Evolutionary conservation across 2,329 filamentous ascomycete genomes (phyloP), one percentile per base, ranked within the genome.

Genomic region (Talaromyces sp.): DNA sequence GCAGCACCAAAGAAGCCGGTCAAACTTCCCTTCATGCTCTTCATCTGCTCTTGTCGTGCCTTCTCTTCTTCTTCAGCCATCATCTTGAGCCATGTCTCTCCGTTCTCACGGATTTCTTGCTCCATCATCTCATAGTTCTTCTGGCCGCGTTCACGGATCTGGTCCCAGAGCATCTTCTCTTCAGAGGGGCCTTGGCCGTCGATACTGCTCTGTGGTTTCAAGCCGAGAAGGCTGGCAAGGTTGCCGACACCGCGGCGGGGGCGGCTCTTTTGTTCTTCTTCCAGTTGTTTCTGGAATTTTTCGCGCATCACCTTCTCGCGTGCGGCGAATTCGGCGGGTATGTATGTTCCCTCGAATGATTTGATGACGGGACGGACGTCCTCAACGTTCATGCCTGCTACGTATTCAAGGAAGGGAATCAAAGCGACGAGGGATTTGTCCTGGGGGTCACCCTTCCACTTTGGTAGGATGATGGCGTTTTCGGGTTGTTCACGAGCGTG

Each of bases 361-460:
- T 91, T 92, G 75, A 97, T 80, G 3, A 95, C 89, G 72, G 90
- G 88, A 70, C 95, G 91, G 14, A 96, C 91, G 73, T 99, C 95
- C 61, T 88, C 84, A 71, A 92, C 91, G 69, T 93, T 90, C 91
- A 98, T 97, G 22, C 93, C 95, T 70, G 93, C 92, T 69, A 99
- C 87, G 79, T 97, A 98, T 81, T 99, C 95, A 68, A 99, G 88
- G 87, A 99, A 97, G 13, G 95, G 95, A 66, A 99, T 96, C 58
- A 97, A 82, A 3, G 88, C 86, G 24, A 99, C 90, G 11, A 99
- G 89, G 56, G 92, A 91, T 75, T 88, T 92, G 78, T 99, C 94
- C 71, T 88, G 87, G 56, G 88, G 79, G 70, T 96, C 86, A 39
- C 95, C 95, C 64, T 85, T 90, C 95, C 95, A 99, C 72, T 93